Conservation (phyloP, 1,284 basidiomycete species). For the Ustilago sp. region DNA sequence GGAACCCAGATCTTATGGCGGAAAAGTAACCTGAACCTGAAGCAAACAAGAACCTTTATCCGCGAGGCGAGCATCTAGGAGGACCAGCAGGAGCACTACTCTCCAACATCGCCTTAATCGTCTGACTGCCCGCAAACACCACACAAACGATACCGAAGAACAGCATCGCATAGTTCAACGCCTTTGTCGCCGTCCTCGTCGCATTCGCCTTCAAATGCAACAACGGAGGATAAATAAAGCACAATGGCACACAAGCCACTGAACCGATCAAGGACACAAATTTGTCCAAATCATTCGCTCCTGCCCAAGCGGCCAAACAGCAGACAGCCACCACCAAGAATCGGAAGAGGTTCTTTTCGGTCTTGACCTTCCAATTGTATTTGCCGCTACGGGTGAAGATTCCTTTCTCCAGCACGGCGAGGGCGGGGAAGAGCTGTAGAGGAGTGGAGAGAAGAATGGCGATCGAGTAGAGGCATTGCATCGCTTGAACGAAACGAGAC, state of each 20-base stretch:
- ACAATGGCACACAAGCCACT: slow-evolving; percentile 93
- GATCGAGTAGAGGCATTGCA: slow-evolving; percentile 73
- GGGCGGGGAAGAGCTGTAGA: slow-evolving; percentile 90
- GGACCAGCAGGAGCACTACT: slow-evolving; percentile 19
- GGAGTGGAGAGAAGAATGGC: slow-evolving; percentile 95
- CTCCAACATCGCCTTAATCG: slow-evolving; percentile 68
- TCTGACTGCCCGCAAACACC: slow-evolving; percentile 84
- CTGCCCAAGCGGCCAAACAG: slow-evolving; percentile 82
- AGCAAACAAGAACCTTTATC: neutral
- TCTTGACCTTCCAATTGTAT: slow-evolving; percentile 76
- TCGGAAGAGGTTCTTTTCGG: slow-evolving; percentile 94
- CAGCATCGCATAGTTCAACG: slow-evolving; percentile 81
- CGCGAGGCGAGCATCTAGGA: slow-evolving; percentile 37
- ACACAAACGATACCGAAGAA: slow-evolving; percentile 86
- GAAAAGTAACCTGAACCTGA: neutral
- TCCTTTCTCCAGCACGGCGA: slow-evolving; percentile 96
- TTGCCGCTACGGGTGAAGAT: slow-evolving; percentile 87
- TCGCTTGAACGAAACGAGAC: slow-evolving; percentile 88
- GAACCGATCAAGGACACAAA: slow-evolving; percentile 94
- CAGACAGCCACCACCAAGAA: slow-evolving; percentile 81
- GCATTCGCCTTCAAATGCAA: slow-evolving; percentile 87
- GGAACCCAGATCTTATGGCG: neutral
- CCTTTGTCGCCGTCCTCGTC: slow-evolving; percentile 78
- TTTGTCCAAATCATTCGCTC: slow-evolving; percentile 92
- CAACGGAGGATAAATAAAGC: slow-evolving; percentile 92